phyloP scores from a whole-genome alignment of 257 asterid species.

The Primulina huaijiensis region DNA sequence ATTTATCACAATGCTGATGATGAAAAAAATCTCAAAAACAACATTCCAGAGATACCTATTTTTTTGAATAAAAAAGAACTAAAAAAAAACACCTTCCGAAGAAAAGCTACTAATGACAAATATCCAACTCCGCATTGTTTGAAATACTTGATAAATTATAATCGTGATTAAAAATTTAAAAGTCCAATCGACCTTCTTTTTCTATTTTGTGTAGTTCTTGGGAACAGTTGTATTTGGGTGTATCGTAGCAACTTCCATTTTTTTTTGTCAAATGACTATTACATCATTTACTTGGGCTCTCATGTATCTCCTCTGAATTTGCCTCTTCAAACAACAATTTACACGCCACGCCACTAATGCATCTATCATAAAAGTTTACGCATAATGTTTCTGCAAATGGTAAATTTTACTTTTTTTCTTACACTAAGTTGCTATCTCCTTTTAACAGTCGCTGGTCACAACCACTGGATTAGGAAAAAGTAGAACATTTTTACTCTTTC shows the following conservation, averaged over 20 bases:
- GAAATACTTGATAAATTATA: too few species aligned
- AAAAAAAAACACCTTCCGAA: too few species aligned
- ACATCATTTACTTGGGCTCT: background rate
- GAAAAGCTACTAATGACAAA: too few species aligned
- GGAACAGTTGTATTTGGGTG: background rate
- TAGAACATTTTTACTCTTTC: background rate
- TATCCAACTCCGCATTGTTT: too few species aligned
- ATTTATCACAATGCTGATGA: too few species aligned
- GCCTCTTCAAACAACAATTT: background rate
- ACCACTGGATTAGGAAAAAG: background rate
- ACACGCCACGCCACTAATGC: too few species aligned
- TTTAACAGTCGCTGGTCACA: background rate
- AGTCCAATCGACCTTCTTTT: background rate
- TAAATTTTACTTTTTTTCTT: too few species aligned
- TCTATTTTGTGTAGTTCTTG: background rate
- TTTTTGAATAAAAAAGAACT: too few species aligned
- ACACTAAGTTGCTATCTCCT: background rate
- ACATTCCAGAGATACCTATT: too few species aligned
- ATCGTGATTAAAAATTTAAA: too few species aligned
- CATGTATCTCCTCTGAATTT: background rate
- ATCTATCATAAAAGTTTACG: too few species aligned
- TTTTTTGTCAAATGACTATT: background rate
- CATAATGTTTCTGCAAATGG: background rate
- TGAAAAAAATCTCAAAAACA: too few species aligned
- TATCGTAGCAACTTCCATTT: background rate